These are phyloP conservation scores for Penicillium ucsense DNA, from an alignment of 495 filamentous ascomycete species.

Conservation along the genomic window DNA sequence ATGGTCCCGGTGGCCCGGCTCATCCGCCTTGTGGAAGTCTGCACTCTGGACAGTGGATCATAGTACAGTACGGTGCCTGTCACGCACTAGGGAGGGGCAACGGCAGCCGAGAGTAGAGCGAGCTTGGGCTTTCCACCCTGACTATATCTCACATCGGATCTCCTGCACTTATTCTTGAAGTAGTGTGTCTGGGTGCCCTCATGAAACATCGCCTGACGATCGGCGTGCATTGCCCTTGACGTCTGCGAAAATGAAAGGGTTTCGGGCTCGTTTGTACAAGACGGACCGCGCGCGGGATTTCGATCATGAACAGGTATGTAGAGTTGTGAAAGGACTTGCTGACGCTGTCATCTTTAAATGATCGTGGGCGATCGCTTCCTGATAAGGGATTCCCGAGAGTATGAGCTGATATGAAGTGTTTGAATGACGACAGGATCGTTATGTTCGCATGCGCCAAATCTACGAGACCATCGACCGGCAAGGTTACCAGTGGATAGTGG, in stretches of 20 bases:
- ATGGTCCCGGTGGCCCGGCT: no score
- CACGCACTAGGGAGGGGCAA: no score
- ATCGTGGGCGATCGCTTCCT: neutral
- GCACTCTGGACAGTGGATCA: no score
- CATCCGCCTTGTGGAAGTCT: no score
- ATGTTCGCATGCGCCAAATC: conserved; percentile 39
- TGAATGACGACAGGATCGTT: conserved; percentile 26
- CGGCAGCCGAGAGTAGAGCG: no score
- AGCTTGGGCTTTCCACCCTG: neutral
- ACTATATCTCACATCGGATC: neutral
- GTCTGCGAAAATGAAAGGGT: conserved; percentile 22
- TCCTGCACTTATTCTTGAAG: neutral
- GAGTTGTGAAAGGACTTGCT: no score
- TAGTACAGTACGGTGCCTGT: no score
- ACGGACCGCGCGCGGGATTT: conserved; percentile 41
- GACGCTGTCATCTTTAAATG: no score
- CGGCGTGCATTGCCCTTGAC: neutral
- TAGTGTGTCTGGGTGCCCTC: neutral
- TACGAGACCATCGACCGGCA: conserved; percentile 42
- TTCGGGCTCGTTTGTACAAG: conserved; percentile 34
- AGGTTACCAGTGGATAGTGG: conserved; percentile 37
- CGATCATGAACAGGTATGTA: conserved; percentile 37
- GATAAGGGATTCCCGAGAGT: neutral
- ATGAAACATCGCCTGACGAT: neutral
- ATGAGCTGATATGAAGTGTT: neutral